Evolutionary conservation across 2,329 filamentous ascomycete species (phyloP).

Genomic region (Cyclaneusma minus): DNA sequence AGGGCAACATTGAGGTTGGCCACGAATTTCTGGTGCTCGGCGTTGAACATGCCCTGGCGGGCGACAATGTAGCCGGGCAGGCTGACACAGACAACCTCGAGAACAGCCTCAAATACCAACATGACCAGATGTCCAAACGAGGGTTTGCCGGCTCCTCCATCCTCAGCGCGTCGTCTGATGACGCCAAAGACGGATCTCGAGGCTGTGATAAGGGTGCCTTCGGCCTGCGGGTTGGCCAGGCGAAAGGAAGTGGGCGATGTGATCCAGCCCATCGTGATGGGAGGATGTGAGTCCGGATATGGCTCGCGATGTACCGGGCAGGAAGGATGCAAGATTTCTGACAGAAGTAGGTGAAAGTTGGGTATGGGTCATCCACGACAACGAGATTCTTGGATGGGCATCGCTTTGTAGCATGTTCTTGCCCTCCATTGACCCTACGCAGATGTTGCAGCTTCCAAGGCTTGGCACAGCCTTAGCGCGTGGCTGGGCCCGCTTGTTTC

Average conservation of each 20-base stretch:
- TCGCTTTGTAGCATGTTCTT: too few species aligned
- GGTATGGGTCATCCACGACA: too few species aligned
- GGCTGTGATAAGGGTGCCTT: conserved; percentile 9
- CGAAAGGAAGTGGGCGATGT: conserved; percentile 30
- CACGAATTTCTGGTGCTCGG: conserved; percentile 89
- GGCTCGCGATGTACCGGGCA: too few species aligned
- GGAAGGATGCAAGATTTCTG: too few species aligned
- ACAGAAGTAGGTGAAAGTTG: too few species aligned
- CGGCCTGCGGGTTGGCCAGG: conserved; percentile 21
- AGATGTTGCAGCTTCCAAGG: too few species aligned
- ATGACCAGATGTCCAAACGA: conserved; percentile 24
- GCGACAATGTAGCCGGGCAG: conserved; percentile 89
- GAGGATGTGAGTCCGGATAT: conserved; percentile 1
- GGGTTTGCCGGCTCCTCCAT: conserved; percentile 23
- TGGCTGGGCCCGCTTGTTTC: too few species aligned
- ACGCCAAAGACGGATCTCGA: conserved; percentile 11
- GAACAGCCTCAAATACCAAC: conserved; percentile 75
- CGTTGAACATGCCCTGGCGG: conserved; percentile 80
- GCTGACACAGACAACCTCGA: conserved; percentile 91
- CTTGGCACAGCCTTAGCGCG: too few species aligned
- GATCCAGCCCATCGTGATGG: conserved; percentile 24
- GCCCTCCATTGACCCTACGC: too few species aligned
- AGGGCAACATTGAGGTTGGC: conserved; percentile 93
- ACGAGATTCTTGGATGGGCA: too few species aligned
- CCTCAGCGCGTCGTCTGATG: conserved; percentile 7